phyloP scores from a whole-genome alignment of 164 flowering plant species.

The Cinnamomum chago region DNA sequence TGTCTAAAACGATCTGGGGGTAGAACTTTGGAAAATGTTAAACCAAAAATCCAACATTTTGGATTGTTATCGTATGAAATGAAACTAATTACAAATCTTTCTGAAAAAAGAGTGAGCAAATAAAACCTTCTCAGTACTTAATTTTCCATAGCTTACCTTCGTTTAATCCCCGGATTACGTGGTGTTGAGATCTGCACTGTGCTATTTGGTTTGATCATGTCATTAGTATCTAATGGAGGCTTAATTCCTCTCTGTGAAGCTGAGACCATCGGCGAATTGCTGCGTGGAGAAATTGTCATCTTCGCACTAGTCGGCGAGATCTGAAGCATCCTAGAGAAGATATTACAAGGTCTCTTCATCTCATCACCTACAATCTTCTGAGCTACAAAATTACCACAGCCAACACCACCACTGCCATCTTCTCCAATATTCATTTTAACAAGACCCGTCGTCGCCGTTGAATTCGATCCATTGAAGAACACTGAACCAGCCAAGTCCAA shows the following conservation, averaged over 20 bases:
- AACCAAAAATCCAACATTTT: background rate
- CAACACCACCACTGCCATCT: background rate
- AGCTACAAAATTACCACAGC: constrained; percentile 9
- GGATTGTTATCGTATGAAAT: background rate
- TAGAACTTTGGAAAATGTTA: background rate
- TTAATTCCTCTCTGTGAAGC: constrained; percentile 26
- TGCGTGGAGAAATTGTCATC: constrained; percentile 22
- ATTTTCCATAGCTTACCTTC: constrained; percentile 40
- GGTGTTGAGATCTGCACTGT: constrained; percentile 75
- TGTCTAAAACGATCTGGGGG: too few species aligned
- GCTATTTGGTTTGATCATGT: constrained; percentile 25
- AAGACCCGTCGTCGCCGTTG: background rate
- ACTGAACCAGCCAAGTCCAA: constrained; percentile 21
- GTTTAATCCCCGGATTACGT: constrained; percentile 65
- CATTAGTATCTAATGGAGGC: constrained; percentile 21
- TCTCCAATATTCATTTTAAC: constrained; percentile 15
- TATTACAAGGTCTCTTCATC: constrained; percentile 32
- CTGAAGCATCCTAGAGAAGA: constrained; percentile 56
- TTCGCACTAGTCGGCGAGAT: constrained; percentile 37
- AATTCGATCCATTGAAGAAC: constrained; percentile 22
- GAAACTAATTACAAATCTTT: background rate
- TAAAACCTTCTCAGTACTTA: background rate
- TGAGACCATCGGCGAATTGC: constrained; percentile 17
- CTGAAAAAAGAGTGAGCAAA: background rate
- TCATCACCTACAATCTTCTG: constrained; percentile 30